Percentiles rank a stretch among this genome's conserved stretches.
phyloP scores from a whole-genome alignment of 2,329 filamentous ascomycete species.

The Plenodomus biglobosus region DNA sequence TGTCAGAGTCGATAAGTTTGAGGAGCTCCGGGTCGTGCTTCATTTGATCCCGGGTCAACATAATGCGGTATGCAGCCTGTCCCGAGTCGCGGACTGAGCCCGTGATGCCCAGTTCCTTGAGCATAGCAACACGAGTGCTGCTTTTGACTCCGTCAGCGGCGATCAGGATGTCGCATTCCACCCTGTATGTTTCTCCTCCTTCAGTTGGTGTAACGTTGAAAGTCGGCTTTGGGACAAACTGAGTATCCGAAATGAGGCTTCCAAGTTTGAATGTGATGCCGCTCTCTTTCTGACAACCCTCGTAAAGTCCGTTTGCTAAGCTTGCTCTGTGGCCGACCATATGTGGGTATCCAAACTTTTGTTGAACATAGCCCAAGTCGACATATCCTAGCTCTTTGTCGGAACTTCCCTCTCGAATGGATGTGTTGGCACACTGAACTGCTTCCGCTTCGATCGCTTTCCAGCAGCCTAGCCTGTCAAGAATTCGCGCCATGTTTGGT shows the following conservation, averaged over 20 bases:
- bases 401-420: conserved; percentile 71
- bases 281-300: conserved; percentile 66
- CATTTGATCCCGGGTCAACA: conserved; percentile 70
- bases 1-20: conserved; percentile 66
- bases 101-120: conserved; percentile 54
- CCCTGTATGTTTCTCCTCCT: conserved; percentile 55
- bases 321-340: conserved; percentile 78
- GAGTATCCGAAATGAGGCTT: conserved; percentile 57
- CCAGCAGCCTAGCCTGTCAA: conserved; percentile 75
- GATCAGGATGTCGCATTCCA: conserved; percentile 53
- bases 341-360: conserved; percentile 73
- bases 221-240: conserved; percentile 58
- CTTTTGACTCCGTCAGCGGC: conserved; percentile 55
- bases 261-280: conserved; percentile 69
- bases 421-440: conserved; percentile 69
- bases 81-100: conserved; percentile 67
- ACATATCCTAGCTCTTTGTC: conserved; percentile 72
- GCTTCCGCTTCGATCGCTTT: conserved; percentile 68
- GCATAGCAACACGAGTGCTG: conserved; percentile 53
- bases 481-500: conserved; percentile 77
- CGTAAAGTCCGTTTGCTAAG: conserved; percentile 68
- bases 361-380: conserved; percentile 65
- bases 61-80: conserved; percentile 77
- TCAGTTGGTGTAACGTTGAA: conserved; percentile 61
- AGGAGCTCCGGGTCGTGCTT: conserved; percentile 66